Percentiles rank a stretch among this genome's conserved stretches.
These are phyloP conservation scores for Penicillium crystallinum DNA, from an alignment of 495 filamentous ascomycete species.

Conservation along the genomic window DNA sequence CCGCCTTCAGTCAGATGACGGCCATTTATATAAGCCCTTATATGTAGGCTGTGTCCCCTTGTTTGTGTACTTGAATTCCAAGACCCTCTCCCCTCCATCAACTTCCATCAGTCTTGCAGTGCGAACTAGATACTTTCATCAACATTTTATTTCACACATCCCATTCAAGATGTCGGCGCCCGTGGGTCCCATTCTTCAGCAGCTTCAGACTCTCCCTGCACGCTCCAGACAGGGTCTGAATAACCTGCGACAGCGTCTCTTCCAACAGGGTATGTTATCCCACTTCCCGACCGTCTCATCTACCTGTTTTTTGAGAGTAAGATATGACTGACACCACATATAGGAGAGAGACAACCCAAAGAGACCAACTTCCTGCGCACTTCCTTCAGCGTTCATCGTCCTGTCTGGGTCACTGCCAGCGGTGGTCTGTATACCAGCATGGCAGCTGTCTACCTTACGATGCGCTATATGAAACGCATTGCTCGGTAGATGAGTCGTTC, in stretches of 20 bases:
- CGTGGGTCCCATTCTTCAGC: constrained; percentile 20
- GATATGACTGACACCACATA: constrained; percentile 4
- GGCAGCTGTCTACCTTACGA: constrained; percentile 36
- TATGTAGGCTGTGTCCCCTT: neutral
- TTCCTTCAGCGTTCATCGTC: constrained; percentile 36
- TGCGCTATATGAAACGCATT: constrained; percentile 32
- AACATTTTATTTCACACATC: neutral
- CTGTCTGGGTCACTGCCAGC: constrained; percentile 38
- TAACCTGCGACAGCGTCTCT: constrained; percentile 25
- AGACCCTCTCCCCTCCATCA: constrained; percentile 13
- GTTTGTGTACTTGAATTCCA: neutral
- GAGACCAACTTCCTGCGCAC: constrained; percentile 31
- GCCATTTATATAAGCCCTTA: constrained; percentile 15
- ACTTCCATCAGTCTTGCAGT: constrained; percentile 3
- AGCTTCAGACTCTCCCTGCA: constrained; percentile 21
- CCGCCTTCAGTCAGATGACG: constrained; percentile 28
- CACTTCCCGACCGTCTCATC: neutral
- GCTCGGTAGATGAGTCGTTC: constrained; percentile 3
- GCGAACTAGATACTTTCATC: neutral
- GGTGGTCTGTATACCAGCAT: constrained; percentile 38
- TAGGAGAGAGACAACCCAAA: constrained; percentile 29
- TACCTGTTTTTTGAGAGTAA: neutral
- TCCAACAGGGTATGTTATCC: constrained; percentile 27
- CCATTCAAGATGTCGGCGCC: constrained; percentile 21
- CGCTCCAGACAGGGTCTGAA: constrained; percentile 28